phyloP scores from a whole-genome alignment of 2,329 filamentous ascomycete species.

The Aspergillus persii region DNA sequence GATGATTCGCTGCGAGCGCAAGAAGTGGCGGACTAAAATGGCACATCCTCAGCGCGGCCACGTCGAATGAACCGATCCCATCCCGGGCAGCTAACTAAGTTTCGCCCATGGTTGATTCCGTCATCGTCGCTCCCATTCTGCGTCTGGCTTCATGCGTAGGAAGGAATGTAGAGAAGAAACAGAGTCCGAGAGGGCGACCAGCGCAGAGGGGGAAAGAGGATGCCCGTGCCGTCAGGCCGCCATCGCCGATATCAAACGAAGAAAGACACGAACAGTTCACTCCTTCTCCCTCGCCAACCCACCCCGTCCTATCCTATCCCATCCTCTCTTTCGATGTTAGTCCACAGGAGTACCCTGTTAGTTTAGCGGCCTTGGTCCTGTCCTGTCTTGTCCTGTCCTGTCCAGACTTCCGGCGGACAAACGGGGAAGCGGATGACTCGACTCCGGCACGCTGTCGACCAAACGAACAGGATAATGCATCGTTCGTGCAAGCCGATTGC shows the following conservation, averaged over 20 bases:
- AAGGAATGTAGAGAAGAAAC: background rate
- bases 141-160: background rate
- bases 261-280: too few species aligned
- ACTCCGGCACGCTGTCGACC: background rate
- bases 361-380: too few species aligned
- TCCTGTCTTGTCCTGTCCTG: too few species aligned
- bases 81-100: conserved; percentile 11
- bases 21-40: conserved; percentile 19
- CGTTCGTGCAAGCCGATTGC: background rate
- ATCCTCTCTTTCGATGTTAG: background rate
- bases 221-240: background rate
- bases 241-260: background rate
- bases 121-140: background rate
- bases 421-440: background rate
- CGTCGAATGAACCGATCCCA: conserved; percentile 28
- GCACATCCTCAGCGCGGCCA: conserved; percentile 29
- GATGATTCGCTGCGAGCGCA: conserved; percentile 7
- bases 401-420: background rate
- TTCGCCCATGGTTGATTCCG: background rate
- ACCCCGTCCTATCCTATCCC: too few species aligned
- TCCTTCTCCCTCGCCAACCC: too few species aligned
- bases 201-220: background rate
- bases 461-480: background rate
- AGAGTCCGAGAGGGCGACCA: too few species aligned
- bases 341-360: background rate